phyloP scores from a whole-genome alignment of 163 green algal genomes.

The Prototheca cutis region DNA sequence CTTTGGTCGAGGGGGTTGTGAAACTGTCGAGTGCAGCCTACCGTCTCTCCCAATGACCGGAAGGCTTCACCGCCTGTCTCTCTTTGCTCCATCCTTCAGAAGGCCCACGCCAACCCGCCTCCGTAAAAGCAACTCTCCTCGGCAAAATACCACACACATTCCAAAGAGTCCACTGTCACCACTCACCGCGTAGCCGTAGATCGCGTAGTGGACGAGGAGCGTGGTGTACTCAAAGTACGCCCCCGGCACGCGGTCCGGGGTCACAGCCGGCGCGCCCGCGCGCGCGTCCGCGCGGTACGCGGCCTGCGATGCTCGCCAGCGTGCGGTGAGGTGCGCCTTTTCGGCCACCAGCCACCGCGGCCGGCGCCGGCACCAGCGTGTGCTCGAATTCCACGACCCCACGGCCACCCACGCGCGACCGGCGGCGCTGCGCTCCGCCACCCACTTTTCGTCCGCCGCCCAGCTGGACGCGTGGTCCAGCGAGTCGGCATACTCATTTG shows the following conservation, averaged over 20 bases:
- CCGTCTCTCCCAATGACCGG: no score
- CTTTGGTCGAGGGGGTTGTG: no score
- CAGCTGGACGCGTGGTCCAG: constrained; percentile 13
- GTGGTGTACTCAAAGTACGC: constrained; percentile 12
- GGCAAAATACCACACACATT: no score
- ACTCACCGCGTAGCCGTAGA: constrained; percentile 25
- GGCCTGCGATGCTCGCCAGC: constrained; percentile 29
- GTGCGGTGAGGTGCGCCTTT: constrained; percentile 23
- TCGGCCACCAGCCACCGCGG: constrained; percentile 41
- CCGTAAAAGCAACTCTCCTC: no score
- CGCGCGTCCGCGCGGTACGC: constrained; percentile 26
- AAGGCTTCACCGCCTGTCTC: neutral
- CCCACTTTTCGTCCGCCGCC: constrained; percentile 28
- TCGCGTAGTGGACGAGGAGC: constrained; percentile 14
- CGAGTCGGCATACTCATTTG: constrained; percentile 21
- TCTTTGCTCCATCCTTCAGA: neutral
- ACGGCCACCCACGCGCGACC: constrained; percentile 7
- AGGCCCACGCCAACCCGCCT: no score
- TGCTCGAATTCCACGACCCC: neutral
- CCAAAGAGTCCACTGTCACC: neutral
- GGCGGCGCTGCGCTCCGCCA: constrained; percentile 24
- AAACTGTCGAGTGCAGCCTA: neutral
- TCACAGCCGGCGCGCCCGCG: neutral
- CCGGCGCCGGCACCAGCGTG: constrained; percentile 24
- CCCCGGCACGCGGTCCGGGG: constrained; percentile 8